Percentiles rank a stretch among this genome's conserved stretches.
phyloP scores from a whole-genome alignment of 1,139 yeast genomes.

The Lodderomyces parapsilosis region DNA sequence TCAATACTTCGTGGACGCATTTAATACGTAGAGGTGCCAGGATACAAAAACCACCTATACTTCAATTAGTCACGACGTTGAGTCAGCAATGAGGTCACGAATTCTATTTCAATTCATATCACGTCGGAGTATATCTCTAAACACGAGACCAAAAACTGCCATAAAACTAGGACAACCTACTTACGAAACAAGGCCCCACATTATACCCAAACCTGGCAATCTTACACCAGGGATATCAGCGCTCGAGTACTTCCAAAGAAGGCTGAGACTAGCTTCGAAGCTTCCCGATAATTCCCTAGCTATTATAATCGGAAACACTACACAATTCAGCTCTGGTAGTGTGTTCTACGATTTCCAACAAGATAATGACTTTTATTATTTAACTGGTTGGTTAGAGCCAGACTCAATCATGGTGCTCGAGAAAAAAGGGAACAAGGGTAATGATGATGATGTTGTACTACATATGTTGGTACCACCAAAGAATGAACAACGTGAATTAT shows the following conservation, averaged over 20 bases:
- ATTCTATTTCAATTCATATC: background rate
- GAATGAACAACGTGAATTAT: slow-evolving; percentile 71
- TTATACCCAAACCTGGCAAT: slow-evolving; percentile 69
- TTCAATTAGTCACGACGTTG: no score
- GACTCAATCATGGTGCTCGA: slow-evolving; percentile 76
- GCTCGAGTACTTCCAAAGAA: slow-evolving; percentile 71
- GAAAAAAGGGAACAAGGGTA: slow-evolving; percentile 46
- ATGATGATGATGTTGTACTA: slow-evolving; percentile 51
- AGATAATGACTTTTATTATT: slow-evolving; percentile 79
- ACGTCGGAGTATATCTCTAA: slow-evolving; percentile 7
- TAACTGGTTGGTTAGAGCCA: slow-evolving; percentile 95
- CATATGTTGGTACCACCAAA: slow-evolving; percentile 89
- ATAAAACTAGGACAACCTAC: slow-evolving; percentile 78
- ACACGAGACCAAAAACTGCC: slow-evolving; percentile 21
- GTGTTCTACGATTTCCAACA: slow-evolving; percentile 93
- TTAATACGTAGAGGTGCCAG: no score
- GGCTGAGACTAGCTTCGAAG: slow-evolving; percentile 53
- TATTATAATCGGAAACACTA: slow-evolving; percentile 67
- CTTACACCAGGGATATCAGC: slow-evolving; percentile 89
- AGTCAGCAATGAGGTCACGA: background rate
- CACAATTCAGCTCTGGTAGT: slow-evolving; percentile 81
- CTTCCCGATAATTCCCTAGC: slow-evolving; percentile 70
- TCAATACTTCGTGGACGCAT: no score
- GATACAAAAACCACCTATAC: no score
- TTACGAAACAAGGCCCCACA: slow-evolving; percentile 78